A percentile compares a stretch with the other conserved stretches of the same genome.
These are phyloP conservation scores for Boletus coccyginus DNA, from an alignment of 768 basidiomycete genomes.

Conservation along the genomic window DNA sequence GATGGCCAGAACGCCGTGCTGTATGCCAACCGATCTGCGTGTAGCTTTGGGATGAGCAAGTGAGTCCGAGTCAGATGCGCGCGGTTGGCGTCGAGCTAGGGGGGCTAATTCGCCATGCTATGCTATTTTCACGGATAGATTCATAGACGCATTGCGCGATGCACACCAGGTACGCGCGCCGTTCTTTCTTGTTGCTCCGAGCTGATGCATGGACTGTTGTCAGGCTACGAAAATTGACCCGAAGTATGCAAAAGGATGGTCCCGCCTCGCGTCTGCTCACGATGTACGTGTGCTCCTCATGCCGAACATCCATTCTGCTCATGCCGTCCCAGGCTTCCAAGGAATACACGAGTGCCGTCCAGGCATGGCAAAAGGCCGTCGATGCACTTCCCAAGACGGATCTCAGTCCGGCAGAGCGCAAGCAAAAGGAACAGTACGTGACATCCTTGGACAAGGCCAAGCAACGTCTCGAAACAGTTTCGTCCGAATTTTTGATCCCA, in stretches of 20 bases:
- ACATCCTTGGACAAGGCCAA: neutral
- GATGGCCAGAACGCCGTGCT: neutral
- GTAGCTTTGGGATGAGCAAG: neutral
- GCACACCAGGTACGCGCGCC: neutral
- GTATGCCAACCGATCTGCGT: neutral
- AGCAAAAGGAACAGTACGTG: neutral
- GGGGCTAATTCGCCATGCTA: too few species aligned
- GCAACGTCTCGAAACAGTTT: neutral
- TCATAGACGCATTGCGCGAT: neutral
- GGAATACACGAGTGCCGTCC: neutral
- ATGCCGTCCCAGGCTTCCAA: neutral
- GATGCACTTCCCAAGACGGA: neutral
- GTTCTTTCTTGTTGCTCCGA: neutral
- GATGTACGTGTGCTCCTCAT: neutral
- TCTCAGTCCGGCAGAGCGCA: neutral
- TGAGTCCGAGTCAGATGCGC: too few species aligned
- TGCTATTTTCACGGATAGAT: neutral
- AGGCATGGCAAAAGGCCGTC: neutral
- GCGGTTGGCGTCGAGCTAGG: too few species aligned
- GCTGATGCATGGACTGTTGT: neutral
- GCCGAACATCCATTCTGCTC: too few species aligned
- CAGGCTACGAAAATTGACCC: neutral
- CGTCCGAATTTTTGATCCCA: neutral
- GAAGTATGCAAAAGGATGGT: constrained; percentile 1
- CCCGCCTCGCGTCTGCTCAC: constrained; percentile 1